Base-by-base conservation (phyloP, 2,329 filamentous ascomycete species). In the Stylonectria norvegica region DNA sequence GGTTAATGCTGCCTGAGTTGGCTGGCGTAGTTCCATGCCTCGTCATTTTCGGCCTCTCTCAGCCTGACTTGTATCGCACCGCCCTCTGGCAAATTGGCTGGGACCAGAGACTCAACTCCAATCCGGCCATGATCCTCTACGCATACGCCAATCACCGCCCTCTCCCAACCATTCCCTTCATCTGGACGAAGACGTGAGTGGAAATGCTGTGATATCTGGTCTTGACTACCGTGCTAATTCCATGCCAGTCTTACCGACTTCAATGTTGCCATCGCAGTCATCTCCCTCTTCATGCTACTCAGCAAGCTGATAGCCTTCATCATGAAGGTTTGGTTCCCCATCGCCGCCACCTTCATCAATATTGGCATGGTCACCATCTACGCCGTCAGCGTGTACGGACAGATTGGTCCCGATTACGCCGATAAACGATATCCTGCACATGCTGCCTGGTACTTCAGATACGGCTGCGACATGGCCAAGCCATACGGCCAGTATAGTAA, bases 271-370 rank as follows among this genome's bases (percentile, higher is more conserved):
- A 83, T 89, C 52, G 84, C 85, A 25, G 76, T 91, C 50, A 70
- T 89, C 38, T 82, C 80, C 42, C 83, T 86, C 61, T 91, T 91
- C 69, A 73, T 89, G 60, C 75, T 88, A 47, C 74, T 90, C 31
- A 70, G 75, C 61, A 89, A 89, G 69, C 72, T 78, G 48, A 78
- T 85, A 46, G 72, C 78, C 56, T 82, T 78, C 65, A 79, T 87
- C 56, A 79, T 89, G 73, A 79, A 83, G 60, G 67, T 83, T 55
- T 88, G 81, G 72, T 79, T 73, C 50, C 86, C 86, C 5, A 59
- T 86, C 44, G 43, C 89, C 40, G 79, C 78, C 43, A 61, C 79
- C 17, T 45, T 81, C 38, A 63, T 81, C 52, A 81, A 85, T 61
- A 47, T 73, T 34, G 59, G 70, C 35, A 68, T 88, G 55, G 64